Percentiles rank a stretch among this genome's conserved stretches.
Conservation (phyloP, 2,329 filamentous ascomycete genomes). For the Cercospora brassicicola region DNA sequence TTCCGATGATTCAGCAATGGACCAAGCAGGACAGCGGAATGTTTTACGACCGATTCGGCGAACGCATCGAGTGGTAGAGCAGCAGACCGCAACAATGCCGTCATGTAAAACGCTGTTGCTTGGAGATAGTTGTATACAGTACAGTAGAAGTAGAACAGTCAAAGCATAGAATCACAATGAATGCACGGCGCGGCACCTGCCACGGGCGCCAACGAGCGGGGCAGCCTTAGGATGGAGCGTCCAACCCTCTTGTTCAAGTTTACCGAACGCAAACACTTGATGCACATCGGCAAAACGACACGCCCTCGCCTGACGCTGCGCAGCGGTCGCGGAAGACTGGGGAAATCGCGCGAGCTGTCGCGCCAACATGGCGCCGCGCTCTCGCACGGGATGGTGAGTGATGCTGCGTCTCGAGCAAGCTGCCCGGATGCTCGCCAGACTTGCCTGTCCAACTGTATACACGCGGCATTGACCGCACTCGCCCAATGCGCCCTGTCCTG, state of each 20-base stretch:
- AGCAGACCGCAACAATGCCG: neutral
- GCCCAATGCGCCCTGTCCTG: neutral
- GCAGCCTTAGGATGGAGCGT: neutral
- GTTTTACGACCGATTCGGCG: conserved; percentile 49
- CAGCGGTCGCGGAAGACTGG: neutral
- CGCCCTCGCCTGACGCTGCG: neutral
- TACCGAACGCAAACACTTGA: neutral
- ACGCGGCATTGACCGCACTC: neutral
- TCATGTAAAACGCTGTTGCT: neutral
- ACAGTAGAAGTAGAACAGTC: neutral
- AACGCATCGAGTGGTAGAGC: conserved; percentile 45
- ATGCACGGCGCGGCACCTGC: neutral
- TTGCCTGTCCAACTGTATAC: neutral
- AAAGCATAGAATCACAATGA: neutral
- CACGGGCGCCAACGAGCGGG: neutral
- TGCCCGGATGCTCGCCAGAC: conserved; percentile 16
- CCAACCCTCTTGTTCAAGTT: neutral
- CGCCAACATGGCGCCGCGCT: conserved; percentile 34
- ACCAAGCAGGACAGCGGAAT: conserved; percentile 40
- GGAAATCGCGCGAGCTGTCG: neutral
- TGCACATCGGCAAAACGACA: neutral
- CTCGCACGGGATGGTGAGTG: conserved; percentile 39
- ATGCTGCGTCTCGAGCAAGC: neutral
- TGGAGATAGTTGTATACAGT: neutral
- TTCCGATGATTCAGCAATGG: conserved; percentile 42